Conservation (phyloP, 1,284 basidiomycete species). For the Ceratorhiza oryzae-sativae region DNA sequence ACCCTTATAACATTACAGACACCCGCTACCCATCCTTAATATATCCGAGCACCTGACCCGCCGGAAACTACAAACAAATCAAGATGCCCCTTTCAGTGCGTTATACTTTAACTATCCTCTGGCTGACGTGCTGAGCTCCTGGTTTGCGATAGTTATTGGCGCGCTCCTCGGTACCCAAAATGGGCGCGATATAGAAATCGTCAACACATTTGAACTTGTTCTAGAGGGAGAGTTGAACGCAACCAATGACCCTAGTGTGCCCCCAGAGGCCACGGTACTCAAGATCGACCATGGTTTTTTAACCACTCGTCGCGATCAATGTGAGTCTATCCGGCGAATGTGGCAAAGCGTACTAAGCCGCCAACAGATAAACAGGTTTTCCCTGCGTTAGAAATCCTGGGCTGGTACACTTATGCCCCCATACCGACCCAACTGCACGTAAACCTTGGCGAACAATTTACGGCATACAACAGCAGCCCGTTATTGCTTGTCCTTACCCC, state of each 20-base stretch:
- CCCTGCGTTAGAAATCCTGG: conserved; percentile 93
- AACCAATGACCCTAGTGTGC: conserved; percentile 50
- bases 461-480: conserved; percentile 74
- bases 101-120: conserved; percentile 4
- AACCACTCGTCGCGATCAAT: conserved; percentile 85
- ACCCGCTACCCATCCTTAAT: conserved; percentile 95
- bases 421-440: conserved; percentile 77
- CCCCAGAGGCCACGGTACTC: conserved; percentile 52
- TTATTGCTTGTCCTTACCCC: conserved; percentile 70
- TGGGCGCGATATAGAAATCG: conserved; percentile 93
- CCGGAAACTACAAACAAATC: conserved; percentile 73
- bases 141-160: conserved; percentile 72
- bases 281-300: conserved; percentile 84
- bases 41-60: conserved; percentile 95
- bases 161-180: conserved; percentile 93
- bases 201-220: conserved; percentile 93
- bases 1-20: conserved; percentile 58
- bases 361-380: conserved; percentile 93
- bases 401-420: conserved; percentile 91
- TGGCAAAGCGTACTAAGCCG: conserved; percentile 23
- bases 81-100: conserved; percentile 69
- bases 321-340: conserved; percentile 60
- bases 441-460: conserved; percentile 85
- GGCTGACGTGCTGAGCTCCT: neutral
- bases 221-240: conserved; percentile 49